phyloP scores from a whole-genome alignment of 2,329 filamentous ascomycete genomes.

The Botrytis byssoidea region DNA sequence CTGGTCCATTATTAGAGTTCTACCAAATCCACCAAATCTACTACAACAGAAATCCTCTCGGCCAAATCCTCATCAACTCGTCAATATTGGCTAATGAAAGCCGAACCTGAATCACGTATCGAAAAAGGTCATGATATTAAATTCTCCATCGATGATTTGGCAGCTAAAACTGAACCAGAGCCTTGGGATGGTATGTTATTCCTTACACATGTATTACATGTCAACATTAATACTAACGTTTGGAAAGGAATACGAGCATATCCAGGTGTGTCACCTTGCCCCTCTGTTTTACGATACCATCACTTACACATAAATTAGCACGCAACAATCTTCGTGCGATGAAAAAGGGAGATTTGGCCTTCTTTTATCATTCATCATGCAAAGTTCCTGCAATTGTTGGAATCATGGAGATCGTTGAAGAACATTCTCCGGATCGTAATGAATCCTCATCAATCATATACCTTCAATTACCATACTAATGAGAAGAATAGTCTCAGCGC shows the following conservation, averaged over 20 bases:
- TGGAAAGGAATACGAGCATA: slow-evolving; percentile 50
- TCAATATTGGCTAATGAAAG: slow-evolving; percentile 80
- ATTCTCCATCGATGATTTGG: slow-evolving; percentile 92
- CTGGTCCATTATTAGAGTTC: slow-evolving; percentile 18
- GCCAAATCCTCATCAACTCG: slow-evolving; percentile 28
- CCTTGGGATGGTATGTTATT: slow-evolving; percentile 77
- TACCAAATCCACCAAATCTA: slow-evolving; percentile 13
- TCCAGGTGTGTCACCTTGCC: slow-evolving; percentile 40
- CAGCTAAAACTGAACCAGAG: slow-evolving; percentile 70
- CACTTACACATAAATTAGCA: slow-evolving; percentile 49
- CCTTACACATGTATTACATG: slow-evolving; percentile 1
- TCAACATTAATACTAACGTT: slow-evolving; percentile 21
- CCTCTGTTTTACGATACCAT: slow-evolving; percentile 21
- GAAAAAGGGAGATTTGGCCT: slow-evolving; percentile 87
- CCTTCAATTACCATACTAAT: neutral
- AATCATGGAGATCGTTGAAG: slow-evolving; percentile 82
- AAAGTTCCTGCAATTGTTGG: slow-evolving; percentile 86
- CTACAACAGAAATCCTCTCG: slow-evolving; percentile 10
- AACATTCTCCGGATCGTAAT: slow-evolving; percentile 75
- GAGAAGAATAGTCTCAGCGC: slow-evolving; percentile 49
- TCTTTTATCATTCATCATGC: slow-evolving; percentile 97
- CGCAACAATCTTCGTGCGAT: slow-evolving; percentile 89
- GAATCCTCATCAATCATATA: neutral
- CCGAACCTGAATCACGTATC: slow-evolving; percentile 80
- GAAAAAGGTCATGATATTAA: slow-evolving; percentile 86